Percentiles rank a stretch among this genome's conserved stretches.
Conservation (phyloP, 108 stramenopile genomes). For the Skeletonema marinoi region DNA sequence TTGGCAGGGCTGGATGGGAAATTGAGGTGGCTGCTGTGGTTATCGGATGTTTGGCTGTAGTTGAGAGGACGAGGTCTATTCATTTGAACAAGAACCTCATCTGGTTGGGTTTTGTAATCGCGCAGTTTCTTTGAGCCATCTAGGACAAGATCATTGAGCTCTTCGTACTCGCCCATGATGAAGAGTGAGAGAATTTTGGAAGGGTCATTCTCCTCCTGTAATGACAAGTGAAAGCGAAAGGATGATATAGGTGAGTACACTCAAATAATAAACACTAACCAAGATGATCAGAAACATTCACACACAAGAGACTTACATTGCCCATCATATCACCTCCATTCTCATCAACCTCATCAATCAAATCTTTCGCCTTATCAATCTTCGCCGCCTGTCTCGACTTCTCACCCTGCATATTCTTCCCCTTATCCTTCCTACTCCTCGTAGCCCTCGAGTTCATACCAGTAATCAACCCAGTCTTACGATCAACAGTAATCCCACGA, state of each 20-base stretch:
- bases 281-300: neutral
- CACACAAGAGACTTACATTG: slow-evolving; percentile 18
- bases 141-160: slow-evolving; percentile 87
- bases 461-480: slow-evolving; percentile 71
- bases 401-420: slow-evolving; percentile 72
- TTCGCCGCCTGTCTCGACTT: slow-evolving; percentile 86
- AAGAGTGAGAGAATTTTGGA: slow-evolving; percentile 74
- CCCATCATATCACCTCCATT: slow-evolving; percentile 65
- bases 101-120: slow-evolving; percentile 59
- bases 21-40: neutral
- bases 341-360: slow-evolving; percentile 75
- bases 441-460: slow-evolving; percentile 79
- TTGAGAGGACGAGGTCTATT: slow-evolving; percentile 46
- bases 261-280: neutral
- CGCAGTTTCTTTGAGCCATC: slow-evolving; percentile 87
- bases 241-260: neutral
- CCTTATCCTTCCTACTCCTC: slow-evolving; percentile 56
- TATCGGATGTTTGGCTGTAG: slow-evolving; percentile 1
- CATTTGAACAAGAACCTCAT: slow-evolving; percentile 47
- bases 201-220: slow-evolving; percentile 70
- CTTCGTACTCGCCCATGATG: slow-evolving; percentile 86
- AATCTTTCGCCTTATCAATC: slow-evolving; percentile 88
- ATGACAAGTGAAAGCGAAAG: slow-evolving; percentile 17
- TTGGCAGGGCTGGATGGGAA: slow-evolving; percentile 15
- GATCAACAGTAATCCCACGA: slow-evolving; percentile 76